Conservation (phyloP, 768 basidiomycete species). For the Porphyrellus cyaneotinctus region DNA sequence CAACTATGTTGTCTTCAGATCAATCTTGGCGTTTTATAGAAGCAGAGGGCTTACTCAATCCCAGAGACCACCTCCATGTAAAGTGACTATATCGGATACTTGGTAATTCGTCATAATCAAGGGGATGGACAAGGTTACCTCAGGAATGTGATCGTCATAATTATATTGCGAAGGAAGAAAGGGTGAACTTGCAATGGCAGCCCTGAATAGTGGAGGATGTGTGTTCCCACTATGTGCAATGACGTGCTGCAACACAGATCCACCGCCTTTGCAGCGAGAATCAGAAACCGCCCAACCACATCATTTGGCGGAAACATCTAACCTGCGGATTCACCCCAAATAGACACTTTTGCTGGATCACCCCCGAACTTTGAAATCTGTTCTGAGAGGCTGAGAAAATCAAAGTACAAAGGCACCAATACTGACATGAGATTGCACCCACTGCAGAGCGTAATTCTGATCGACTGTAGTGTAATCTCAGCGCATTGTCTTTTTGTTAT, state of each 20-base stretch:
- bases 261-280: background rate
- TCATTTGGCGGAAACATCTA: background rate
- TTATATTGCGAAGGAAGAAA: constrained; percentile 6
- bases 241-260: constrained; percentile 9
- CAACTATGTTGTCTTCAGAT: background rate
- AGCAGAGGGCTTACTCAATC: background rate
- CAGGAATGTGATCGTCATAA: constrained; percentile 3
- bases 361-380: constrained; percentile 7
- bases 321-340: constrained; percentile 11
- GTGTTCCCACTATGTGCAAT: constrained; percentile 5
- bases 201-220: constrained; percentile 2
- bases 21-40: too few relatives aligned
- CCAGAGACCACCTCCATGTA: background rate
- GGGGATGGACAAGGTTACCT: background rate
- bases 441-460: constrained; percentile 2
- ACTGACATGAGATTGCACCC: constrained; percentile 6
- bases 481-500: background rate
- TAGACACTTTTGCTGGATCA: background rate
- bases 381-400: too few relatives aligned
- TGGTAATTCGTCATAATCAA: background rate
- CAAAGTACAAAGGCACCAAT: background rate
- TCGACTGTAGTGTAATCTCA: background rate
- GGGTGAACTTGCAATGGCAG: constrained; percentile 7
- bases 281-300: too few relatives aligned
- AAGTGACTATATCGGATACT: background rate